These are phyloP conservation scores for Calonectria crousiana DNA, from an alignment of 2,329 filamentous ascomycete genomes.

Conservation along the genomic window DNA sequence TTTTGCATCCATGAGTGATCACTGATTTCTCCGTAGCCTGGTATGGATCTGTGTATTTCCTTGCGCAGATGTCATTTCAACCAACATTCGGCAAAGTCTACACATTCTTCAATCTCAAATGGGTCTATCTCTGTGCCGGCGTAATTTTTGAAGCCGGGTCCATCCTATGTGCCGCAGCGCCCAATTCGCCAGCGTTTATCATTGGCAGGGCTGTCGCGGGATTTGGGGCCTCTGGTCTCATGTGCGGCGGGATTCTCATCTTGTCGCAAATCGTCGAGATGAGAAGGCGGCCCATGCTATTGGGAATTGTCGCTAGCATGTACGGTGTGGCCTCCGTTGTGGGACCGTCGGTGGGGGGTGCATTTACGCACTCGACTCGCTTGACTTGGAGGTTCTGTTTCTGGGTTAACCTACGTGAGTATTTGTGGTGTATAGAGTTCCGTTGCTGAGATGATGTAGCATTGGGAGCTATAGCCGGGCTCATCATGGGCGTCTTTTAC, in stretches of 20 bases:
- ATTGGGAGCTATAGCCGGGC: slow-evolving; percentile 23
- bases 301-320: slow-evolving; percentile 37
- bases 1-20: accelerated
- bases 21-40: slow-evolving; percentile 42
- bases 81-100: slow-evolving; percentile 49
- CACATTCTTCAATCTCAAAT: slow-evolving; percentile 49
- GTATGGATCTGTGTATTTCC: slow-evolving; percentile 46
- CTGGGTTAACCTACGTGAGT: slow-evolving; percentile 40
- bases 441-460: slow-evolving; percentile 6
- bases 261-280: slow-evolving; percentile 30
- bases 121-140: slow-evolving; percentile 41
- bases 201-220: slow-evolving; percentile 53
- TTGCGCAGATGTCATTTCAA: slow-evolving; percentile 41
- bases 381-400: slow-evolving; percentile 42
- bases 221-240: slow-evolving; percentile 41
- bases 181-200: slow-evolving; percentile 52
- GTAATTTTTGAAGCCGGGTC: slow-evolving; percentile 44
- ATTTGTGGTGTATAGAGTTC: neutral
- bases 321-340: slow-evolving; percentile 36
- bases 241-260: slow-evolving; percentile 33
- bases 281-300: slow-evolving; percentile 27
- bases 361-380: slow-evolving; percentile 33
- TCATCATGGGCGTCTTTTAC: slow-evolving; percentile 27
- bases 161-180: slow-evolving; percentile 44
- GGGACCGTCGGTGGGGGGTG: slow-evolving; percentile 34